Conservation (phyloP, 1,139 yeast species). For the Sugiyamaella paludigena region DNA sequence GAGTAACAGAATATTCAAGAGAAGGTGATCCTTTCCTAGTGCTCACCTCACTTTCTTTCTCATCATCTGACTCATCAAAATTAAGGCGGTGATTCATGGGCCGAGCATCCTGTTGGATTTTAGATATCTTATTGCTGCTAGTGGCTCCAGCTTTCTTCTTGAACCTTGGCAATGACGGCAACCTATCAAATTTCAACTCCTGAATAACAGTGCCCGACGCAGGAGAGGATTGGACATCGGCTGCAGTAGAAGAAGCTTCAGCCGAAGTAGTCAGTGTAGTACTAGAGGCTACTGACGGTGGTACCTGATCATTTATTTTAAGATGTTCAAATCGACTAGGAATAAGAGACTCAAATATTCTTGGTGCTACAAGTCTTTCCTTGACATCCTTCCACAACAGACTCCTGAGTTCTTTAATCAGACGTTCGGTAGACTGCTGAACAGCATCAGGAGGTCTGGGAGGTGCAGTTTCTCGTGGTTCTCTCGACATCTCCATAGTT, state of each 20-base stretch:
- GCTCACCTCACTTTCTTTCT: conserved; percentile 45
- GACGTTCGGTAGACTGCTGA: conserved; percentile 57
- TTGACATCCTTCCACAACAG: conserved; percentile 70
- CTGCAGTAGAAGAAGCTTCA: conserved; percentile 5
- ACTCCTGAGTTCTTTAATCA: conserved; percentile 62
- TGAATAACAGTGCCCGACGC: conserved; percentile 11
- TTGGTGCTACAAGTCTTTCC: conserved; percentile 72
- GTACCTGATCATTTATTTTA: conserved; percentile 2
- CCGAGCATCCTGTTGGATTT: conserved; percentile 35
- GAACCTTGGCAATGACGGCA: conserved; percentile 48
- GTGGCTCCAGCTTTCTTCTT: conserved; percentile 38
- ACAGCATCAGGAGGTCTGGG: conserved; percentile 29
- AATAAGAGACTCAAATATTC: conserved; percentile 58
- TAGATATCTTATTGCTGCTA: conserved; percentile 22
- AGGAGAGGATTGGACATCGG: conserved; percentile 3
- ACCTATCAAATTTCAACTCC: conserved; percentile 16
- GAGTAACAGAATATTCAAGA: conserved; percentile 33
- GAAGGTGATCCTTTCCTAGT: conserved; percentile 41
- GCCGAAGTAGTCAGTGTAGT: background rate
- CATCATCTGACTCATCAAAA: conserved; percentile 44
- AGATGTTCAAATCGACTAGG: conserved; percentile 7
- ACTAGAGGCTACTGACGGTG: background rate
- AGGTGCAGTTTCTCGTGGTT: background rate
- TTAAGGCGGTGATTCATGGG: conserved; percentile 78
- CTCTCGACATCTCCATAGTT: background rate